Conservation (phyloP, 208 protist species). For the Trypanosoma mega region DNA sequence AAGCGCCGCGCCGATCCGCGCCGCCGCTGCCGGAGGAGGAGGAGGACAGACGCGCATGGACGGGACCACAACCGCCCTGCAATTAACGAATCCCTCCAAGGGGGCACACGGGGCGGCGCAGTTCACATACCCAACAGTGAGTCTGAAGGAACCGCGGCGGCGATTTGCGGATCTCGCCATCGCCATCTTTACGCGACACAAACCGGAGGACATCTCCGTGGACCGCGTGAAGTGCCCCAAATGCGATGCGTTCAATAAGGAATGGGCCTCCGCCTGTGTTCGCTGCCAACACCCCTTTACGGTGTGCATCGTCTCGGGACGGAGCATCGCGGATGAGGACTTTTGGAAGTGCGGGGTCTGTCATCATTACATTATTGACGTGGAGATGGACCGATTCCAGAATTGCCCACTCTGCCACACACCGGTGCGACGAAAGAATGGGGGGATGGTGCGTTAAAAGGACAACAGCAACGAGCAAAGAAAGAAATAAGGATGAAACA, state of each 20-base stretch:
- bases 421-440: conserved; percentile 60
- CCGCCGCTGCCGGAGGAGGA: conserved; percentile 13
- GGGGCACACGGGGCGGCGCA: conserved; percentile 34
- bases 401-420: conserved; percentile 94
- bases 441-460: conserved; percentile 31
- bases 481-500: no score
- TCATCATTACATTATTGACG: conserved; percentile 80
- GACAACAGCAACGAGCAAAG: no score
- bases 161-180: conserved; percentile 91
- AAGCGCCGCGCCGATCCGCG: conserved; percentile 24
- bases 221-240: conserved; percentile 73
- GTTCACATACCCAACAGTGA: conserved; percentile 81
- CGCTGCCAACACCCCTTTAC: conserved; percentile 83
- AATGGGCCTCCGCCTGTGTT: conserved; percentile 85
- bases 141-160: conserved; percentile 52
- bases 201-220: conserved; percentile 78
- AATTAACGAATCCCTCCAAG: conserved; percentile 77
- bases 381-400: conserved; percentile 58
- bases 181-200: conserved; percentile 89
- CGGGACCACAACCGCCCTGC: conserved; percentile 64
- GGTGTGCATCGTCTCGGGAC: conserved; percentile 87
- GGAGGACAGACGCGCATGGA: conserved; percentile 44
- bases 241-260: conserved; percentile 87
- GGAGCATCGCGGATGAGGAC: conserved; percentile 64
- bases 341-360: conserved; percentile 84